Evolutionary conservation across 148 eudicot genomes (phyloP), one percentile per base, ranked within the genome.

Genomic region (Tetragonia tetragonoides): DNA sequence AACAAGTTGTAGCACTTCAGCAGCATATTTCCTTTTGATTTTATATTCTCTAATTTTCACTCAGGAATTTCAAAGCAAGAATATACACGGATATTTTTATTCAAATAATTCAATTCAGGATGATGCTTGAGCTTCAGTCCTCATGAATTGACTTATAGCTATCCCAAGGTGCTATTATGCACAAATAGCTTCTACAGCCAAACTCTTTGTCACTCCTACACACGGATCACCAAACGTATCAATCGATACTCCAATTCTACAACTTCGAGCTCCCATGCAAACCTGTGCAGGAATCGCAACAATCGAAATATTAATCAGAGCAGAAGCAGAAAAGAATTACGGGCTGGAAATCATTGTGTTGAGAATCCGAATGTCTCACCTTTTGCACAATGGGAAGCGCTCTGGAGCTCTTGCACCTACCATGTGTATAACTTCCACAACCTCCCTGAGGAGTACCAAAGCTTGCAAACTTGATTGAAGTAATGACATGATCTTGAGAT

Each of bases 381-480:
- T 95, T 87, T 75, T 86, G 84, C 23, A 95, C 85, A 42, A 85
- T 66, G n/a, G 92, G 68, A 34, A 83, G 91, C 74, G 94, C 93
- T 71, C 46, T 78, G 67, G 63, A 38, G 84, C 97, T 95, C 75
- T 74, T 85, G 82, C 99, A 95, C 62, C 75, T 74, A 41, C 97
- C 97, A 72, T 95, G 97, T 73, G 80, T 78, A 62, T 87, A 95
- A 66, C 87, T 90, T 65, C 97, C 99, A 80, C 99, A 95, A 28
- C 83, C 67, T 49, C 99, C 99, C 3, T 67, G 79, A 40, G 99
- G 99, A 80, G 94, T 95, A 60, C 99, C 99, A 49, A 84, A 95
- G 86, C 99, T 93, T 63, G 97, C 99, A 79, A 95, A 95, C 75
- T 87, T 87, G 78, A 95, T 95, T 2, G 88, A 86, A 42, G 97